Conservation (phyloP, 192 early-diverging fungal species). For the Lobosporangium transversale region DNA sequence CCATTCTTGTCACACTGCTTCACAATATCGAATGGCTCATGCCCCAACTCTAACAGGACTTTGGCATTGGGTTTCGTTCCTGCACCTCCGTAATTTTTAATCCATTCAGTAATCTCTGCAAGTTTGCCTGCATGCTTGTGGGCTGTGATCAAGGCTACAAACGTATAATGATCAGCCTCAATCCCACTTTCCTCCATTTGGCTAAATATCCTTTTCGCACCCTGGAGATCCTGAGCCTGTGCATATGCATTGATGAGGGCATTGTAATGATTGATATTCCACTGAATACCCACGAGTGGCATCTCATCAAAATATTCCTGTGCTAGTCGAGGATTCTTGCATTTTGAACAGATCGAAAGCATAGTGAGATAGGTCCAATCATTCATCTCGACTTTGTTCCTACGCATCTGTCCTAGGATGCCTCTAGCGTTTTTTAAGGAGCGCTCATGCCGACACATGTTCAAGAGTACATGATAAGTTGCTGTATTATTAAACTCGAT, state of each 20-base stretch:
- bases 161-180: conserved; percentile 26
- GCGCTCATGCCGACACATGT: conserved; percentile 28
- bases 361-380: conserved; percentile 30
- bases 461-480: conserved; percentile 42
- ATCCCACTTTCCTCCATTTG: conserved; percentile 32
- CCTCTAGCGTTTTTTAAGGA: not conserved
- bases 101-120: not conserved
- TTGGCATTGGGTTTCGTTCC: conserved; percentile 18
- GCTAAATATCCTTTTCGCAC: conserved; percentile 13
- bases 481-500: conserved; percentile 2
- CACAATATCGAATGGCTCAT: conserved; percentile 8
- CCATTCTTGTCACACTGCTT: conserved; percentile 7
- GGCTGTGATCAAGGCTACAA: conserved; percentile 22
- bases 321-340: conserved; percentile 19
- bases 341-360: conserved; percentile 21
- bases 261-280: conserved; percentile 31
- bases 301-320: conserved; percentile 49
- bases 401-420: conserved; percentile 31
- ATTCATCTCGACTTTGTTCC: conserved; percentile 15
- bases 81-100: not conserved
- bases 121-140: not conserved
- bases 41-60: conserved; percentile 10
- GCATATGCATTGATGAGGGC: conserved; percentile 35
- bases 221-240: conserved; percentile 11
- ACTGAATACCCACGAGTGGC: conserved; percentile 17